Evolutionary conservation across 257 asterid genomes (phyloP), one percentile per base, ranked within the genome.

Genomic region (Solanum chilense): DNA sequence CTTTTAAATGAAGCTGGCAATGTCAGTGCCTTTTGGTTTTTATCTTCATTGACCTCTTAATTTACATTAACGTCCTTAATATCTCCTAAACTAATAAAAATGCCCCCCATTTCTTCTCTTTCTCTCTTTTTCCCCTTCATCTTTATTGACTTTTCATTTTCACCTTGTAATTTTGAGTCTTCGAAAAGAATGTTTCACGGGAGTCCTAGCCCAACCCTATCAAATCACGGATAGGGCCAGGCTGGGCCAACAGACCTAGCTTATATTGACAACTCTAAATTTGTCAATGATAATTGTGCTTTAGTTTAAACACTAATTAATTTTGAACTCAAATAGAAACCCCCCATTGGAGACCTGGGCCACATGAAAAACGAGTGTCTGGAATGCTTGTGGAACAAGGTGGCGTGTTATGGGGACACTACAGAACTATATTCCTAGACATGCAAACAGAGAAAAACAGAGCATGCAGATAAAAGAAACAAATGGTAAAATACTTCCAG

Each of bases 301-400:
- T 16, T 52, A 52, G 60, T 52, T 52, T 52, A 52, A 52, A 52
- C 9, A 6, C 23, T 16, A 52, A 52, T 16, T 52, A 16, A 52
- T 52, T 16, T 52, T 52, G 60, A 52, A 52, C 9, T 52, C 23
- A 52, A 52, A 52, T 0, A 52, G 60, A 52, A 16, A 52, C 1
- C 23, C 9, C 60, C 23, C 60, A 52, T 52, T 52, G 23, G 60
- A 52, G 60, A 52, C 23, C 23, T 33, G 1, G 37, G 37, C 37
- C 37, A 33, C 37, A 86, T 14, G 87, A 87, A 69, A 88, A 90
- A 13, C 92, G 88, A 31, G 87, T 90, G 20, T 90, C 7, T 90
- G 92, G 87, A 87, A 90, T 78, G 88, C 89, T 35, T 88, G 92
- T 64, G 90, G 88, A 88, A 25, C 88, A 13, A 60, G 92, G 66